Conservation (phyloP, 352 stramenopile species). For the Pythium folliculosum region DNA sequence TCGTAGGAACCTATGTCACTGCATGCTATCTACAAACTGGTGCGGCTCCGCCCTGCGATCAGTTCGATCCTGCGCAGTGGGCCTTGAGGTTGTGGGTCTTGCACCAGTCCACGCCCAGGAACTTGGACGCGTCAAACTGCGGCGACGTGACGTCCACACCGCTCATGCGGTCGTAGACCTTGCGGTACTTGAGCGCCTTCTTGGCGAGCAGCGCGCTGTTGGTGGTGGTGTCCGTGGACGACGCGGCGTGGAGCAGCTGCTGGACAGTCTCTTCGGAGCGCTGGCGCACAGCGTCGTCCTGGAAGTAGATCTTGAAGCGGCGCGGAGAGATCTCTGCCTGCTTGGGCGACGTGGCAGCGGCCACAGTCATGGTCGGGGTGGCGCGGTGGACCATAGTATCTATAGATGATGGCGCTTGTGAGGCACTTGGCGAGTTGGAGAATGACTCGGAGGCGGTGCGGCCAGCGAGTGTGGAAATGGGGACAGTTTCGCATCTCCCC, state of each 20-base stretch:
- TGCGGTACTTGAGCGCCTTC: conserved; percentile 31
- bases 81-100: conserved; percentile 8
- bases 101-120: conserved; percentile 51
- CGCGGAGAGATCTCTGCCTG: too few species aligned
- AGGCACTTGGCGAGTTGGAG: too few species aligned
- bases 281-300: conserved; percentile 15
- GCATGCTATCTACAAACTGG: neutral
- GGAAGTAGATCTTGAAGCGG: conserved; percentile 13
- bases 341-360: too few species aligned
- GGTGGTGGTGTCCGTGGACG: neutral
- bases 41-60: too few species aligned
- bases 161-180: conserved; percentile 16
- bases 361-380: too few species aligned
- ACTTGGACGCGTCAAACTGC: conserved; percentile 52
- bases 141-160: conserved; percentile 35
- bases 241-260: conserved; percentile 4
- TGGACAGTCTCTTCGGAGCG: conserved; percentile 1
- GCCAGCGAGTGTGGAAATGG: too few species aligned
- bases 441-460: too few species aligned
- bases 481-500: too few species aligned
- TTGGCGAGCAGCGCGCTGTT: conserved; percentile 9
- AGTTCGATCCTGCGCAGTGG: conserved; percentile 1
- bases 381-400: too few species aligned
- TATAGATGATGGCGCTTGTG: too few species aligned
- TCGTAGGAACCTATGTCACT: conserved; percentile 9